Evolutionary conservation across 2,329 filamentous ascomycete species (phyloP), one percentile per base, ranked within the genome.

Genomic region (Colletotrichum navitas): DNA sequence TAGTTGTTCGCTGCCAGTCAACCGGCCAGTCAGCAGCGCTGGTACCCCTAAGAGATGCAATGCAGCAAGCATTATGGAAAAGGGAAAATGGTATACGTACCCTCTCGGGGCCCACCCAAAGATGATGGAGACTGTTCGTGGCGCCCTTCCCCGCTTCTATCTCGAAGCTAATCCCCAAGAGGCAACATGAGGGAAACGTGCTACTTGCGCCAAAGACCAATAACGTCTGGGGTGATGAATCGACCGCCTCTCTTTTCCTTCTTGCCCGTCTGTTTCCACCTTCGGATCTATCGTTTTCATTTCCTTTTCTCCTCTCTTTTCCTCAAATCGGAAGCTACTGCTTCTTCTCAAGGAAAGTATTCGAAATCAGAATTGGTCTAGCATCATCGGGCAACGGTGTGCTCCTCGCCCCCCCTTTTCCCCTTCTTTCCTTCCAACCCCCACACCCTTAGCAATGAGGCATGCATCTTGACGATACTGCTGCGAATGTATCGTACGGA

Each of bases 181-280:
- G 34, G 36, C 24, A 54, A n/a, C 5, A 29, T 41, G 2, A 21
- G 18, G 47, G 21, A 34, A 49, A 26, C 59, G 47, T 63, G 47
- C 26, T 26, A 47, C 36, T 47, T 3, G 18, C 47, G 47, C 61
- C 36, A 54, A 32, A 32, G 16, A 29, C 26, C 47, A 63, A 43
- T 55, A 63, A 52, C 41, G 61, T 43, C 21, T 63, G 41, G 61
- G 49, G 34, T 63, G 36, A 39, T 49, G 36, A 55, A 41, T 63
- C 61, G 26, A 43, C 47, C 36, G 36, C 61, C 36, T 41, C 32
- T 58, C 36, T 39, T 63, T 51, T 10, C 45, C 39, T 41, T 24
- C 34, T 8, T n/a, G 21, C 32, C 26, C 3, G 21, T 21, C 12
- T 26, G 55, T 26, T 41, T 29, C n/a, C 14, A 41, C 36, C 47